Evolutionary conservation across 345 rosid genomes (phyloP), one percentile per base, ranked within the genome.

Genomic region (Noccaea caerulescens): DNA sequence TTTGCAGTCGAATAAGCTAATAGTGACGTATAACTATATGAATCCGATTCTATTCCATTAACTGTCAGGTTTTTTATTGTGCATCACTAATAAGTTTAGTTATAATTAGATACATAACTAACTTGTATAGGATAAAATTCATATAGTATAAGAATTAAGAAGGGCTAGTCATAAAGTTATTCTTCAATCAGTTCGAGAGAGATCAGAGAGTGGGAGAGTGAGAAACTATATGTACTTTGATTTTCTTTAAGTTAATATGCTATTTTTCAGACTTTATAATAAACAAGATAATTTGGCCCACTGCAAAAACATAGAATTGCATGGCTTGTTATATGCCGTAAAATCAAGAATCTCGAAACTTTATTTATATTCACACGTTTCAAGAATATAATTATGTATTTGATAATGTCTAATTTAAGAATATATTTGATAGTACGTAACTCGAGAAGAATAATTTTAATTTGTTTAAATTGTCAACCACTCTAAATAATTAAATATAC

Each of bases 31-130:
- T 65, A 73, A 57, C 72, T 39, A 44, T 57, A 45, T 57, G 77
- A 49, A 73, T 65, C 66, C 57, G 59, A 56, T 73, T 56, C 77
- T 47, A 41, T 65, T 73, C 72, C 59, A 65, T 39, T 73, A 65
- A 73, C 72, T 73, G 77, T 65, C 66, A 57, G 34, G 7, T 4
- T 18, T 39, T 49, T 49, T 25, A 53, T 50, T 72, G 47, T 44
- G 63, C 18, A 63, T 62, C 76, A 71, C 75, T 61, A 43, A 20
- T 53, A 53, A 43, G 12, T 72, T 34, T 71, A 18, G 30, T 42
- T 41, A 41, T 36, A 6, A 64, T 2, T 47, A 49, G 7, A 47
- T 49, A 13, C 7, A 39, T 16, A 59, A 50, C 46, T 49, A 14
- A 39, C 53, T 58, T 60, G 12, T 11, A 41, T 52, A 61, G 54